Conservation (phyloP, 306 rosid genomes). For the Mucuna pruriens region DNA sequence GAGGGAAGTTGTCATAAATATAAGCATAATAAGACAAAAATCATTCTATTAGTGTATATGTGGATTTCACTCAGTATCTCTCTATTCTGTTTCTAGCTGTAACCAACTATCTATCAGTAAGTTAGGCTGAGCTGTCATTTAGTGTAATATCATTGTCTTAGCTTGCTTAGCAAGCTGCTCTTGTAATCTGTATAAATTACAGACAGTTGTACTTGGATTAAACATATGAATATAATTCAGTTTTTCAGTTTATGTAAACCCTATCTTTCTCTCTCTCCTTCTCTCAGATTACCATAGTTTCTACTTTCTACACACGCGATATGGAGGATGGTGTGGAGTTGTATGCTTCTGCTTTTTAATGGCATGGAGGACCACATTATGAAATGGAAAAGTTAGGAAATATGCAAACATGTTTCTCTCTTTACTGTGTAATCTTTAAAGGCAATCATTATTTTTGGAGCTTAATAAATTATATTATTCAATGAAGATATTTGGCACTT, state of each 20-base stretch:
- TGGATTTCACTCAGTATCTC: neutral
- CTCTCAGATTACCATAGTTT: neutral
- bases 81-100: neutral
- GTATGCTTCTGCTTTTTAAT: neutral
- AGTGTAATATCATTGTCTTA: neutral
- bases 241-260: neutral
- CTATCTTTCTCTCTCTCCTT: neutral
- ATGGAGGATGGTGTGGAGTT: neutral
- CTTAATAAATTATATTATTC: neutral
- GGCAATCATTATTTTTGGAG: neutral
- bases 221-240: neutral
- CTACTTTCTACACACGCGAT: neutral
- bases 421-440: neutral
- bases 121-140: neutral
- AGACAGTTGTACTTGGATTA: neutral
- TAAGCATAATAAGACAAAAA: neutral
- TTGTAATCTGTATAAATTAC: too few species aligned
- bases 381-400: neutral
- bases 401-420: neutral
- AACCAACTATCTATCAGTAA: neutral
- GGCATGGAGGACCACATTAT: neutral
- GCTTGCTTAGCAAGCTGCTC: neutral
- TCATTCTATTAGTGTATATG: neutral
- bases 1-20: neutral
- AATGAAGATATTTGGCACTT: neutral